A percentile compares a stretch with the other conserved stretches of the same genome.
Evolutionary conservation across 2,329 filamentous ascomycete species (phyloP).

Genomic region (Aschersonia sp.): DNA sequence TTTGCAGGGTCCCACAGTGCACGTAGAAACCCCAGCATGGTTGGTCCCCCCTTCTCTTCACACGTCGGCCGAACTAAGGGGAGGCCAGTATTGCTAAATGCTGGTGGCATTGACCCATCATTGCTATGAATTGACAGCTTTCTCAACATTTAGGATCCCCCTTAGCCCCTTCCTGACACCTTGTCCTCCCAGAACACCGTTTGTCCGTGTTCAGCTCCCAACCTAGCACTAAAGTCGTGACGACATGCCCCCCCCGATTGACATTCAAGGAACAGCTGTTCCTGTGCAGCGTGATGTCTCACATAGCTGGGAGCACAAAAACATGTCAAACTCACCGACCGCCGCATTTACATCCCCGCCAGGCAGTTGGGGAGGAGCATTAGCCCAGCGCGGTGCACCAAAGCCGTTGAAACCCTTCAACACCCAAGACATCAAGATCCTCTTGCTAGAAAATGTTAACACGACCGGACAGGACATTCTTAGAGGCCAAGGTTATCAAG

Average conservation of each 20-base stretch:
- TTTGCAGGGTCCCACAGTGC: too few species aligned
- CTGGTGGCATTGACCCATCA: too few species aligned
- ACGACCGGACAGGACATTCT: conserved; percentile 76
- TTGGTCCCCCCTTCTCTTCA: too few species aligned
- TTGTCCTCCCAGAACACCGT: too few species aligned
- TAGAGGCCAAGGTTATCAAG: conserved; percentile 79
- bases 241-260: conserved; percentile 27
- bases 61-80: too few species aligned
- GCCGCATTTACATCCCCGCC: conserved; percentile 61
- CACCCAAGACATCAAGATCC: conserved; percentile 89
- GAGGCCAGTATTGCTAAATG: too few species aligned
- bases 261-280: conserved; percentile 27
- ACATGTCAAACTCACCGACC: conserved; percentile 59
- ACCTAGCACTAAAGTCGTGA: too few species aligned
- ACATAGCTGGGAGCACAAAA: conserved; percentile 37
- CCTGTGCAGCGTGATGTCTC: conserved; percentile 27
- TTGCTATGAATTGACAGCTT: too few species aligned
- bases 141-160: too few species aligned
- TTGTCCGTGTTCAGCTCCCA: too few species aligned
- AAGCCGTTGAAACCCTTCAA: conserved; percentile 93
- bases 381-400: conserved; percentile 21
- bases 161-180: too few species aligned
- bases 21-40: too few species aligned
- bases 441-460: conserved; percentile 93
- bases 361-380: conserved; percentile 40